These are phyloP conservation scores for Komagataella phaffii DNA, from an alignment of 805 yeast genomes.

Conservation along the genomic window DNA sequence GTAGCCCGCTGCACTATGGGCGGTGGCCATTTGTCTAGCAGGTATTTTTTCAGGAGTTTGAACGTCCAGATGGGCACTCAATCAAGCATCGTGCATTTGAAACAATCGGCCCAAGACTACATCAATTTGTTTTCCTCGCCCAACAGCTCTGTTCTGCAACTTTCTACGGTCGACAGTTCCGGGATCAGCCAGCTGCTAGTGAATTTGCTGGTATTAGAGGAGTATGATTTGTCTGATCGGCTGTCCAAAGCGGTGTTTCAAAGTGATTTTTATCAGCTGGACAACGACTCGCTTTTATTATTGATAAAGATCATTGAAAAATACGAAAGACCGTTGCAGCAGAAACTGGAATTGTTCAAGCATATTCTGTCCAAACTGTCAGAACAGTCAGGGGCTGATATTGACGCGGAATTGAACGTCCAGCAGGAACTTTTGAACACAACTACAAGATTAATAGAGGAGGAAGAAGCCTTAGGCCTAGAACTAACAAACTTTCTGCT, in stretches of 20 bases:
- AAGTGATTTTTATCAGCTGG: background rate
- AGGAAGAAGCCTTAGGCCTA: background rate
- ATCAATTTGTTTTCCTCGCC: background rate
- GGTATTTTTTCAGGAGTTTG: background rate
- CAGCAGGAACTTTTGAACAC: background rate
- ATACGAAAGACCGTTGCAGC: background rate
- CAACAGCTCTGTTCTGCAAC: background rate
- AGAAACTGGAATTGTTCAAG: background rate
- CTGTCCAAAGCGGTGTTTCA: background rate
- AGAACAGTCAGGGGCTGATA: background rate
- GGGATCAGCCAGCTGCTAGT: background rate
- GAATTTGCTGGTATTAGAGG: background rate
- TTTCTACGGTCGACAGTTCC: background rate
- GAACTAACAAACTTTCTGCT: background rate
- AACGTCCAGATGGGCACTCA: background rate
- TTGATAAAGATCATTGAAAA: background rate
- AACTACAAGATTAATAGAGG: background rate
- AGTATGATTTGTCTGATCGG: background rate
- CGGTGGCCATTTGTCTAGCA: background rate
- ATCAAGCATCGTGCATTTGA: background rate
- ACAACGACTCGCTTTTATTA: background rate
- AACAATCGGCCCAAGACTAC: background rate
- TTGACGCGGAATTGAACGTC: background rate
- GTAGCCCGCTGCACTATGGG: background rate
- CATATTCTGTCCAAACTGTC: background rate